Evolutionary conservation across 2,329 filamentous ascomycete genomes (phyloP), one percentile per base, ranked within the genome.

Genomic region (Pseudopithomyces chartarum): DNA sequence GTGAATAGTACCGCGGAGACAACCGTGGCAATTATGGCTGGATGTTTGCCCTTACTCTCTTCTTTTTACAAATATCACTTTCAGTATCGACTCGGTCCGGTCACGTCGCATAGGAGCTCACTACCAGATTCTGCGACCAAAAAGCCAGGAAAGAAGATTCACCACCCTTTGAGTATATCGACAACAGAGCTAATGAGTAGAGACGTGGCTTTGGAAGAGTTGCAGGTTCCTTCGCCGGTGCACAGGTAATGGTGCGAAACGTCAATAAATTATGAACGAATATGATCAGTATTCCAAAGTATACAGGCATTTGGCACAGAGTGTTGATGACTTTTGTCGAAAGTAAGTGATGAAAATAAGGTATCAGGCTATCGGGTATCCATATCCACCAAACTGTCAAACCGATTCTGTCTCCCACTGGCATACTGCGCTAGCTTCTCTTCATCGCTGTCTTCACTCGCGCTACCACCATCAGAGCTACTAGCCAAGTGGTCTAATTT

Each of bases 1-100:
- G 4, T n/a, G 17, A 1, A n/a, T 6, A 52, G 50, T 26, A 52
- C 50, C 23, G 50, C 50, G 11, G 50, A 52, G 22, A 44, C 50
- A 29, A 52, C 50, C 12, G 50, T 52, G 19, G 50, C 50, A n/a
- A 52, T 52, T 15, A 52, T 52, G 39, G 50, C 50, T 11, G 50
- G 39, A 13, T 52, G 50, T 40, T 17, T 52, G 50, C 50, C 50
- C 1, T n/a, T 52, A 13, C 50, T 52, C 22, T 52, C 50, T 10
- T 45, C 50, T 5, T 52, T 52, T 20, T 52, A 52, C 19, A 44
- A 26, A n/a, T 52, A 44, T 32, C 50, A 52, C 36, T 52, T 52
- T 23, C 29, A 45, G 4, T 17, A 33, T 19, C 50, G 19, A 13
- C 5, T 45, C 15, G 17, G 32, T 15, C 10, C 39, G 8, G 29